Base-by-base conservation (phyloP, 805 yeast species). In the Saccharomycopsis sp. region DNA sequence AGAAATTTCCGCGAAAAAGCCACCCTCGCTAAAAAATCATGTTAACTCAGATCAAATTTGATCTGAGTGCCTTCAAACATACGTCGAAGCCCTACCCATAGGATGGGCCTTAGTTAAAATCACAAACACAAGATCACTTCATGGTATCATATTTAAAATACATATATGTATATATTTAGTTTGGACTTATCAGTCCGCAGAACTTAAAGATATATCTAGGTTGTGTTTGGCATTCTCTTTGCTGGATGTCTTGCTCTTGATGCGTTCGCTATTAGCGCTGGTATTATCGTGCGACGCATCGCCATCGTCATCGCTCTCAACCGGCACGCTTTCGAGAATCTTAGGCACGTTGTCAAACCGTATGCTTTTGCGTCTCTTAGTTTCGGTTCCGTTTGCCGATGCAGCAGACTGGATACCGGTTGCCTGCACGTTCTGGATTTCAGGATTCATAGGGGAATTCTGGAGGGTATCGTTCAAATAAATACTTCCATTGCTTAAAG, bases 291-390 rank as follows among this genome's bases (percentile, higher is more conserved):
- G 12, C n/a, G 44, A 37, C 12, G 12, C n/a, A 37, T 12, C 44
- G n/a, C 44, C 48, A 44, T 16, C 48, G 21, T 44, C 48, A 44
- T 44, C 48, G 21, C 21, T 44, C 16, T 44, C 52, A 16, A 18
- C 8, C 18, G 29, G 24, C 24, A 16, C 12, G 24, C 34, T 55
- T 24, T 56, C 61, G 2, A 59, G 44, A 52, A 59, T 50, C 24
- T 50, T 53, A 52, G 62, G 62, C 23, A 21, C 20, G n/a, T 20
- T 51, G 9, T 59, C 62, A 56, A 59, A 59, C 41, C 62, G 40
- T 24, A 59, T 52, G 24, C 62, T 59, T 52, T 51, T 57, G 18
- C 62, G 44, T 48, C 57, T 53, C 18, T 51, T 56, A n/a, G n/a
- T 57, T 4, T 21, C 34, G 8, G 24, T 24, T 14, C 34, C 21